Conservation (phyloP, 768 basidiomycete species). For the Leccinum variicolor region DNA sequence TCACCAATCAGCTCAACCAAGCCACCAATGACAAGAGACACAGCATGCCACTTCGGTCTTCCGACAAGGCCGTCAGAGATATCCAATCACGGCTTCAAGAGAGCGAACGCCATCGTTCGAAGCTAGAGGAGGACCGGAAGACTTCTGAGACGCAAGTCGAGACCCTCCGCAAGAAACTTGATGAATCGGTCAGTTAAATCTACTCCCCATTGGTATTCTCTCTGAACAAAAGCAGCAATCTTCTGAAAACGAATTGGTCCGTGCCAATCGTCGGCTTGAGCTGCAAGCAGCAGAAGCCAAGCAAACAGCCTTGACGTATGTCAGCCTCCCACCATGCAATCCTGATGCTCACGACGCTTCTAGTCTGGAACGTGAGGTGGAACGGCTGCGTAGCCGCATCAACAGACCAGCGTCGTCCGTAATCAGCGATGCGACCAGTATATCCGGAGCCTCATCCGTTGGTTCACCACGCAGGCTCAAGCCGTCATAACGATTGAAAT, state of each 20-base stretch:
- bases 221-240: constrained; percentile 52
- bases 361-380: constrained; percentile 66
- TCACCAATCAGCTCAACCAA: constrained; percentile 45
- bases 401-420: constrained; percentile 51
- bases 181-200: constrained; percentile 50
- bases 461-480: constrained; percentile 30
- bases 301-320: constrained; percentile 66
- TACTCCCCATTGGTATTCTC: background rate
- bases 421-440: constrained; percentile 21
- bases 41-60: constrained; percentile 33
- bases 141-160: constrained; percentile 56
- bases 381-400: constrained; percentile 61
- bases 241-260: constrained; percentile 60
- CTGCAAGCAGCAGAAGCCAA: constrained; percentile 73
- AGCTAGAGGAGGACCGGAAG: constrained; percentile 65
- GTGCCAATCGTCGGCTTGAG: constrained; percentile 72
- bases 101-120: constrained; percentile 55
- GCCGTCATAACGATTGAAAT: constrained; percentile 11
- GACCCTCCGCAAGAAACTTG: constrained; percentile 55
- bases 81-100: constrained; percentile 54
- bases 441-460: constrained; percentile 21
- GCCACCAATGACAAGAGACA: constrained; percentile 40
- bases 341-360: constrained; percentile 1
- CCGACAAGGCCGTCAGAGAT: constrained; percentile 51
- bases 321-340: constrained; percentile 1